Evolutionary conservation across 768 basidiomycete species (phyloP).

Genomic region (Pisolithus sp.): DNA sequence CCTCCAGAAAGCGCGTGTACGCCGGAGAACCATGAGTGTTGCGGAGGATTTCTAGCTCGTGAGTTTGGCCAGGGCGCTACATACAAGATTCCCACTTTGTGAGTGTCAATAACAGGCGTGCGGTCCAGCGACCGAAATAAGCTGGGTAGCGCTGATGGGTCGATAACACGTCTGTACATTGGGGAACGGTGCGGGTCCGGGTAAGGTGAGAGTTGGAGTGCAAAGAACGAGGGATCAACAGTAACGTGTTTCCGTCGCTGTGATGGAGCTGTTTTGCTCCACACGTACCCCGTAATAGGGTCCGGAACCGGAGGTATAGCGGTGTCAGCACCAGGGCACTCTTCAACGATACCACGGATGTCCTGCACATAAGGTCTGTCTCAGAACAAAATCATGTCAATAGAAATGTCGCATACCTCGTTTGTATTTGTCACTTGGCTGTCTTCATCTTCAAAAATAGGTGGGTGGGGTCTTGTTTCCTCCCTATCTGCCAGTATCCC

Average conservation of each 20-base stretch:
- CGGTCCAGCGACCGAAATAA: slow-evolving; percentile 68
- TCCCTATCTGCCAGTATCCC: slow-evolving; percentile 67
- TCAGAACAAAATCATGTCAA: neutral
- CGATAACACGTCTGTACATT: slow-evolving; percentile 40
- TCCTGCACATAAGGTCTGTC: slow-evolving; percentile 15
- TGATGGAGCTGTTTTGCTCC: slow-evolving; percentile 81
- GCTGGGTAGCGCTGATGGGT: slow-evolving; percentile 47
- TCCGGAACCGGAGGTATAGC: slow-evolving; percentile 45
- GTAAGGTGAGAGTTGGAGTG: slow-evolving; percentile 79
- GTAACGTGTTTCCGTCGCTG: slow-evolving; percentile 82
- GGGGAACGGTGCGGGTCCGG: slow-evolving; percentile 40
- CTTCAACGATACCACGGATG: slow-evolving; percentile 10
- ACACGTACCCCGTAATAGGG: slow-evolving; percentile 79
- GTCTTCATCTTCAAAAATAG: slow-evolving; percentile 18
- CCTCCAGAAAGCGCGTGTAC: slow-evolving; percentile 88
- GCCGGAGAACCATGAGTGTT: slow-evolving; percentile 93
- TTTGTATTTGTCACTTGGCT: neutral
- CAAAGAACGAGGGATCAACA: slow-evolving; percentile 80
- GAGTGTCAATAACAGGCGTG: slow-evolving; percentile 93
- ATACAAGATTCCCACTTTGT: slow-evolving; percentile 95
- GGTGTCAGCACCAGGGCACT: slow-evolving; percentile 1
- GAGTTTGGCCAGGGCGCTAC: slow-evolving; percentile 86
- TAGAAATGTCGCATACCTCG: slow-evolving; percentile 8
- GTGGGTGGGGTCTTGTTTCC: slow-evolving; percentile 27
- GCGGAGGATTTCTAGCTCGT: slow-evolving; percentile 78